Percentiles rank a stretch among this genome's conserved stretches.
phyloP scores from a whole-genome alignment of 192 early-diverging fungal genomes.

The Irineochytrium annulatum region DNA sequence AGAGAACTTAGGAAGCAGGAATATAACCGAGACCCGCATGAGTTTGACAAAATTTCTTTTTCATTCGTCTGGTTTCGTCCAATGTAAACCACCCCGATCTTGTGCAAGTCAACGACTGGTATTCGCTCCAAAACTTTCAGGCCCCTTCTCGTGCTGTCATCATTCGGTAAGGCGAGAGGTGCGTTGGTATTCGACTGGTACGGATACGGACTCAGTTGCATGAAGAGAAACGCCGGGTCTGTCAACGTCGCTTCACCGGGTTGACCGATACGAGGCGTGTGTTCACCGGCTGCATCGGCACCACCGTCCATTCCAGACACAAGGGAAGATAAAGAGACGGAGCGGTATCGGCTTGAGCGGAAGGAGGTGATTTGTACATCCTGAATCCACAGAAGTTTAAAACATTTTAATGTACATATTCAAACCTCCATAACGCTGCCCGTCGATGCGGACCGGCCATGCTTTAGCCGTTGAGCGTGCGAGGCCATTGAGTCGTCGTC shows the following conservation, averaged over 20 bases:
- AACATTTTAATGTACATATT: too few relatives aligned
- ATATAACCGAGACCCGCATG: conserved; percentile 81
- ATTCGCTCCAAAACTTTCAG: conserved; percentile 81
- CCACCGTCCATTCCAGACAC: too few relatives aligned
- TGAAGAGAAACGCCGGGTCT: conserved; percentile 51
- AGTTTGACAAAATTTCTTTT: conserved; percentile 81
- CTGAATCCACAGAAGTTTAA: too few relatives aligned
- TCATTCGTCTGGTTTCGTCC: conserved; percentile 81
- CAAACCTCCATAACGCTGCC: neutral
- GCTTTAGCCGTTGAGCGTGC: neutral
- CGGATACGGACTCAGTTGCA: conserved; percentile 74
- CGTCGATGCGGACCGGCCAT: neutral
- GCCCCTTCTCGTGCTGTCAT: conserved; percentile 71
- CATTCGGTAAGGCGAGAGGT: conserved; percentile 63
- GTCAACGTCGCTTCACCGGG: too few relatives aligned
- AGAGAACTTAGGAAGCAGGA: conserved; percentile 77
- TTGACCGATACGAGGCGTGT: too few relatives aligned
- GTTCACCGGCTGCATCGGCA: too few relatives aligned
- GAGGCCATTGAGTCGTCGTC: too few relatives aligned
- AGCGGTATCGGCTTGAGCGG: too few relatives aligned
- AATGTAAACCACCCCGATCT: conserved; percentile 92
- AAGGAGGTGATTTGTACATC: too few relatives aligned
- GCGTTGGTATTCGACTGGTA: conserved; percentile 49
- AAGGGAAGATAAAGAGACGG: too few relatives aligned
- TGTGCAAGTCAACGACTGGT: conserved; percentile 89